These are phyloP conservation scores for Helminthosporium solani DNA, from an alignment of 2,329 filamentous ascomycete genomes.

Conservation along the genomic window DNA sequence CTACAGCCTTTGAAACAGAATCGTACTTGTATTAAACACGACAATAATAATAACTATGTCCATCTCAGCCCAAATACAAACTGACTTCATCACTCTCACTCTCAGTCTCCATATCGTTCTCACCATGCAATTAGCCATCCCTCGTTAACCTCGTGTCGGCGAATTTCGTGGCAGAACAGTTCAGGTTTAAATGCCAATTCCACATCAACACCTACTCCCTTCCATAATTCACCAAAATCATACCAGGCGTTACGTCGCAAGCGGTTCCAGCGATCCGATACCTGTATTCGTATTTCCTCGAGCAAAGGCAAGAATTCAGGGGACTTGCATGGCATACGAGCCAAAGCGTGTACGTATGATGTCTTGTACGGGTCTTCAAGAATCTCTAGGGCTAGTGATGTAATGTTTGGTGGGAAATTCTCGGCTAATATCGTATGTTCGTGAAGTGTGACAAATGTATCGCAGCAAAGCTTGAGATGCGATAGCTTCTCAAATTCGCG, in stretches of 20 bases:
- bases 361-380: conserved; percentile 6
- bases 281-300: conserved; percentile 8
- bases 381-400: conserved; percentile 9
- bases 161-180: no score
- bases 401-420: conserved; percentile 16
- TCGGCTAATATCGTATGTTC: conserved; percentile 11
- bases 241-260: neutral
- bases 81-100: conserved; percentile 3
- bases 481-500: conserved; percentile 12
- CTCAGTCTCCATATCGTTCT: neutral
- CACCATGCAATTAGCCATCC: neutral
- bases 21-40: no score
- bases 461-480: conserved; percentile 15
- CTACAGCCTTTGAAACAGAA: no score
- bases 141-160: neutral
- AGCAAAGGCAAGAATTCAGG: conserved; percentile 9
- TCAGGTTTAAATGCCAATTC: neutral
- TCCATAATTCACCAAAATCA: neutral
- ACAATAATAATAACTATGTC: neutral
- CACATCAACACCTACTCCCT: neutral
- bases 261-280: neutral
- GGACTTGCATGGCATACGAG: conserved; percentile 13
- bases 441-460: conserved; percentile 9
- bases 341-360: conserved; percentile 12
- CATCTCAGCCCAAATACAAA: neutral